These are phyloP conservation scores for Aureoboletus auriporus DNA, from an alignment of 768 basidiomycete genomes.

Conservation along the genomic window DNA sequence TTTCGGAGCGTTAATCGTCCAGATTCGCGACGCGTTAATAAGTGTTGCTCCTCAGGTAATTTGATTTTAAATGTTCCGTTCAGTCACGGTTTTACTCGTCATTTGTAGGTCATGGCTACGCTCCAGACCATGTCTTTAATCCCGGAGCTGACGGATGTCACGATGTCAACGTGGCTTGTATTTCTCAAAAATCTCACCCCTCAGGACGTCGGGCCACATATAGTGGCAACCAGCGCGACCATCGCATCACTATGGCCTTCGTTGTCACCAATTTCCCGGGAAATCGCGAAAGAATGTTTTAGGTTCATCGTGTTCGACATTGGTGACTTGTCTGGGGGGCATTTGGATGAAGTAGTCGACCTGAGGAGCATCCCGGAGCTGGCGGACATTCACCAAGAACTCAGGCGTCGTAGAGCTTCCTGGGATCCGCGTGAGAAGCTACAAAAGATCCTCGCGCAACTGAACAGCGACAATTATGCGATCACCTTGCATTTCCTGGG, in stretches of 20 bases:
- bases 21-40: constrained; percentile 67
- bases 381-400: constrained; percentile 34
- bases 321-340: constrained; percentile 45
- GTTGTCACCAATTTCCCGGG: constrained; percentile 50
- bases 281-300: constrained; percentile 56
- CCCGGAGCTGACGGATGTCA: constrained; percentile 70
- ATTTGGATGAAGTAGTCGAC: constrained; percentile 79
- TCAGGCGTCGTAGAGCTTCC: constrained; percentile 42
- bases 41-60: constrained; percentile 85
- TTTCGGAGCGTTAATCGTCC: constrained; percentile 65
- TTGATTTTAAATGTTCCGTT: constrained; percentile 2
- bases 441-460: constrained; percentile 66
- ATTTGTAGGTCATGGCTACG: constrained; percentile 84
- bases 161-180: constrained; percentile 72
- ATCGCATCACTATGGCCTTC: constrained; percentile 74
- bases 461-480: constrained; percentile 73
- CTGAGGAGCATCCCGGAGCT: constrained; percentile 70
- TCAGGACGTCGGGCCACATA: constrained; percentile 73
- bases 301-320: constrained; percentile 66
- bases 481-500: constrained; percentile 69
- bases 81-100: constrained; percentile 5
- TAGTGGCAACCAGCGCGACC: constrained; percentile 84
- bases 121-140: constrained; percentile 85
- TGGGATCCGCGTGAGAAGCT: constrained; percentile 56
- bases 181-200: constrained; percentile 69